These are phyloP conservation scores for Gossypium gossypioides DNA, from an alignment of 441 rosid species.

Conservation along the genomic window DNA sequence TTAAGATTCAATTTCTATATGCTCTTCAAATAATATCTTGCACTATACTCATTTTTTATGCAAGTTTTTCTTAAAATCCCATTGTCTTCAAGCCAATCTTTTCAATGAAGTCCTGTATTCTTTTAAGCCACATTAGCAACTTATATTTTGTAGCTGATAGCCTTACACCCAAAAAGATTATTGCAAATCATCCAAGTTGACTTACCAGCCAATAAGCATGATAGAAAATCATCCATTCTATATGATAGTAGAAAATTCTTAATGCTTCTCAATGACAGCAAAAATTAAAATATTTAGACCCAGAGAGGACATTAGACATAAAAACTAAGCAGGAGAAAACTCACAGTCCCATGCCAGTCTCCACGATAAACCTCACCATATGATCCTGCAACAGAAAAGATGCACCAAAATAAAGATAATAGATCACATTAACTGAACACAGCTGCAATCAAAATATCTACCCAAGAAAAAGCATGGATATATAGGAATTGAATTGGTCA, in stretches of 20 bases:
- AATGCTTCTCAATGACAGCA: not conserved
- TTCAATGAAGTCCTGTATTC: not conserved
- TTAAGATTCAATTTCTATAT: not conserved
- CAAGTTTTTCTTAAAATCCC: not conserved
- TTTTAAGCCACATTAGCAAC: not conserved
- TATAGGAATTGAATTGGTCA: slow-evolving; percentile 18
- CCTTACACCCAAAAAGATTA: not conserved
- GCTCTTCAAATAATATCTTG: not conserved
- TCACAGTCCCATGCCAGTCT: slow-evolving; percentile 95
- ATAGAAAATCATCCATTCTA: not conserved
- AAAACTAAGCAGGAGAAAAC: slow-evolving; percentile 27
- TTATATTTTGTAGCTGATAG: not conserved
- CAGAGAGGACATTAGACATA: not conserved
- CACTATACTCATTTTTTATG: not conserved
- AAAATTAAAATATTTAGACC: not conserved
- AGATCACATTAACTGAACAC: not conserved
- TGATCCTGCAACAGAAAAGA: slow-evolving; percentile 58
- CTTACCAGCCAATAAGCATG: slow-evolving; percentile 4
- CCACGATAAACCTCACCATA: slow-evolving; percentile 98
- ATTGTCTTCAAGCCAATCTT: not conserved
- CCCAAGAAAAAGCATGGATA: slow-evolving; percentile 14
- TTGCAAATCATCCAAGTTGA: not conserved
- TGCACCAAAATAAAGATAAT: slow-evolving; percentile 10
- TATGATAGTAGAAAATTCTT: not conserved
- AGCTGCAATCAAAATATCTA: slow-evolving; percentile 12